Base-by-base conservation (phyloP, 805 yeast genomes). In the Yarrowia keelungensis region DNA sequence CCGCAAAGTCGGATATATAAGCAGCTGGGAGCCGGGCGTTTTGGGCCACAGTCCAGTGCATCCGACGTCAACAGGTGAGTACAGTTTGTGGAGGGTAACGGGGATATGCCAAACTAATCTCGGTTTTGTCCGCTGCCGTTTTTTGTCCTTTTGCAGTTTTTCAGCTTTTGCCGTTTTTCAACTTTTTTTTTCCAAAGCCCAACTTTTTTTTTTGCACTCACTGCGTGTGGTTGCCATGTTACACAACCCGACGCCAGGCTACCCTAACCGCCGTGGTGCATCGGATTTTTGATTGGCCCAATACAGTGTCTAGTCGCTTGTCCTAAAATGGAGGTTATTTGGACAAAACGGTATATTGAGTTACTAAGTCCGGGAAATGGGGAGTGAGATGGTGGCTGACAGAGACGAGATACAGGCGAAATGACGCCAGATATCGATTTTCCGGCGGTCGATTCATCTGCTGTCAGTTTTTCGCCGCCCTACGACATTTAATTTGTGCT, bases 291-390 rank as follows among this genome's bases (percentile, higher is more conserved):
- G 65, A 59, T 59, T 59, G 65, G 65, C 65, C 51, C 65, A 59
- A 45, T 43, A 42, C 45, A 53, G 59, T 26, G 62, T 19, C 47
- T 59, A 59, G 65, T 59, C 51, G 65, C 51, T 43, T 59, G 50
- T 59, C 65, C 65, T 59, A 59, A 59, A 59, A 59, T 59, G 65
- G 65, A 59, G 51, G 65, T 8, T 43, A 36, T 16, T 35, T 59
- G 65, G 35, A 59, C 65, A 59, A 59, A 59, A 59, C 50, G 51
- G 65, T 43, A 59, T 45, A 59, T 59, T 59, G 65, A 59, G 65
- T 59, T 59, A 43, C 32, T 59, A 56, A 41, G 36, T 56, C 62
- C 62, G 62, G 47, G 62, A 56, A 56, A 56, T 53, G 59, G 59
- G 36, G 45, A 4, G 1, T 32, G n/a, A 1, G 3, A 22, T 53